Evolutionary conservation across 2,329 filamentous ascomycete genomes (phyloP).

Genomic region (Exophiala spinifera): DNA sequence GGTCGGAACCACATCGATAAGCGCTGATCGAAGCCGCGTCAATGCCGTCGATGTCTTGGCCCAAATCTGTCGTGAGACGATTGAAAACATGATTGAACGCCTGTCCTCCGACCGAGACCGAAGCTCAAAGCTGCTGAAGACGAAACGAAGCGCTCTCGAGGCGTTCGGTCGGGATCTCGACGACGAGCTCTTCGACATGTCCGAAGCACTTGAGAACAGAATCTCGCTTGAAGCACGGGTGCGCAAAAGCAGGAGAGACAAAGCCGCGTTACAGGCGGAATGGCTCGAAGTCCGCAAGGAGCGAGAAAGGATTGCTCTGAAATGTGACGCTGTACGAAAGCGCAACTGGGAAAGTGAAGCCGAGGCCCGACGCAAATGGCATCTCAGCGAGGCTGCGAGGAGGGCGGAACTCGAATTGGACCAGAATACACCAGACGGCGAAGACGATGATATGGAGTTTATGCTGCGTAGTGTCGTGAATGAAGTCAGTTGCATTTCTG

Average conservation of each 20-base stretch:
- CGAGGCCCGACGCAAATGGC: conserved; percentile 30
- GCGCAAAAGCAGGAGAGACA: conserved; percentile 45
- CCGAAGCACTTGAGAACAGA: conserved; percentile 52
- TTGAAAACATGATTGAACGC: conserved; percentile 47
- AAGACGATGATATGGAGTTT: conserved; percentile 40
- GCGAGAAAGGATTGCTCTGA: conserved; percentile 49
- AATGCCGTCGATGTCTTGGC: conserved; percentile 53
- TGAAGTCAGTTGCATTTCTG: conserved; percentile 40
- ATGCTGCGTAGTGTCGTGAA: conserved; percentile 42
- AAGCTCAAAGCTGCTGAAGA: conserved; percentile 36
- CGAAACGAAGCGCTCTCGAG: conserved; percentile 48
- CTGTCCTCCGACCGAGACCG: conserved; percentile 27
- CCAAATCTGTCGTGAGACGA: conserved; percentile 50
- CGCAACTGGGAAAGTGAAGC: conserved; percentile 41
- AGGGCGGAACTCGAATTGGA: conserved; percentile 43
- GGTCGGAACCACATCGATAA: conserved; percentile 22
- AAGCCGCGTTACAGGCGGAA: conserved; percentile 45
- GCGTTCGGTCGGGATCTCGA: conserved; percentile 49
- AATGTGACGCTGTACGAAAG: conserved; percentile 48
- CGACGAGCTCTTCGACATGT: conserved; percentile 50
- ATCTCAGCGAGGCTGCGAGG: conserved; percentile 33
- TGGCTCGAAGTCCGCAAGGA: conserved; percentile 48
- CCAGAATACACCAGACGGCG: conserved; percentile 32
- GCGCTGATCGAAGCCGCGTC: conserved; percentile 42
- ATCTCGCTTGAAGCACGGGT: conserved; percentile 46